Conservation (phyloP, 768 basidiomycete species). For the Tulasnella sp. region DNA sequence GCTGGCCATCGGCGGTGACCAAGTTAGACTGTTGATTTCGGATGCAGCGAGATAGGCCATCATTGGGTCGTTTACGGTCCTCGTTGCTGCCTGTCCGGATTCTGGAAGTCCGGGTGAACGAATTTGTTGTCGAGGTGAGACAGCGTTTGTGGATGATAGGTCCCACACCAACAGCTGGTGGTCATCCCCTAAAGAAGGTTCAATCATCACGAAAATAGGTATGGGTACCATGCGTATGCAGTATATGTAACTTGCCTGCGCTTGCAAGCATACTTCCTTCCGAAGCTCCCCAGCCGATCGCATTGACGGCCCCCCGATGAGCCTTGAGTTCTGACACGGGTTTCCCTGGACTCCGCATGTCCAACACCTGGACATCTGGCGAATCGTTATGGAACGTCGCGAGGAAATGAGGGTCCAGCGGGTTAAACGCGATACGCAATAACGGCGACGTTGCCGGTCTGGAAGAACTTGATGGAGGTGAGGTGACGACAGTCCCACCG, state of each 20-base stretch:
- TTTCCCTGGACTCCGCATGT: slow-evolving; percentile 92
- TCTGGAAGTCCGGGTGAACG: slow-evolving; percentile 30
- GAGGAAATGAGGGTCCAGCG: slow-evolving; percentile 87
- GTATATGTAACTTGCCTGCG: slow-evolving; percentile 46
- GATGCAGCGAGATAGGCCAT: slow-evolving; percentile 70
- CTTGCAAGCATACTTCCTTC: slow-evolving; percentile 78
- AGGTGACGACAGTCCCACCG: slow-evolving; percentile 22
- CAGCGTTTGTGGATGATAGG: slow-evolving; percentile 46
- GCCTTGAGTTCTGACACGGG: slow-evolving; percentile 85
- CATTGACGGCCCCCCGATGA: slow-evolving; percentile 72
- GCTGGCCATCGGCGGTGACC: slow-evolving; percentile 62
- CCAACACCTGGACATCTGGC: slow-evolving; percentile 77
- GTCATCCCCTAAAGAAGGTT: slow-evolving; percentile 57
- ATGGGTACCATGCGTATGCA: not conserved
- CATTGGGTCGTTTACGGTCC: slow-evolving; percentile 55
- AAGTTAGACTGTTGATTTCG: slow-evolving; percentile 75
- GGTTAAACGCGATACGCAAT: slow-evolving; percentile 81
- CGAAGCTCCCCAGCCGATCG: slow-evolving; percentile 79
- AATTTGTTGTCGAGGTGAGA: slow-evolving; percentile 53
- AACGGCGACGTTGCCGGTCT: slow-evolving; percentile 55
- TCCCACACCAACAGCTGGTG: slow-evolving; percentile 93
- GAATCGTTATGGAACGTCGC: slow-evolving; percentile 95
- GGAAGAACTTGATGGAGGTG: not conserved
- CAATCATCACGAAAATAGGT: not conserved
- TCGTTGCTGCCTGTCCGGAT: slow-evolving; percentile 36